Conservation (phyloP, 208 protist species). For the Crithidia mellificae region DNA sequence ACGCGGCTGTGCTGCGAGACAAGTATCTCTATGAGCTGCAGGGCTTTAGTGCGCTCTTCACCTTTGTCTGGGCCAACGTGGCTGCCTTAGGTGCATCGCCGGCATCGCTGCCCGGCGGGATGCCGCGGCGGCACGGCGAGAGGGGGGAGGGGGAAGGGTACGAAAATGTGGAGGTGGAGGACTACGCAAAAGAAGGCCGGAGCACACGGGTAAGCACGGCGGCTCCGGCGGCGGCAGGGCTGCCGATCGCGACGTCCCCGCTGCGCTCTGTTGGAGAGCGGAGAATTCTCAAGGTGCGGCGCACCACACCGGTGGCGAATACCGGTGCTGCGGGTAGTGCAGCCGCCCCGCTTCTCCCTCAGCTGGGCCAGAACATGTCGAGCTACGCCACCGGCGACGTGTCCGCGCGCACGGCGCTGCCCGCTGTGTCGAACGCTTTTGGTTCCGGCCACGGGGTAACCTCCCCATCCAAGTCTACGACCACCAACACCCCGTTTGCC, state of each 20-base stretch:
- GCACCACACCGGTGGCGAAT: neutral
- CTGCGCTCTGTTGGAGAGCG: neutral
- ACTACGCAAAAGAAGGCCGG: no score
- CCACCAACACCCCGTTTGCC: neutral
- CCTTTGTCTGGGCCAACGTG: slow-evolving; percentile 53
- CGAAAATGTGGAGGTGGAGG: neutral
- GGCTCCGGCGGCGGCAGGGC: neutral
- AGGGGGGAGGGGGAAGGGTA: neutral
- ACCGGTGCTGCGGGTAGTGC: neutral
- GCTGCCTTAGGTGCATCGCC: no score
- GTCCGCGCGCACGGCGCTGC: neutral
- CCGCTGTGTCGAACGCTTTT: neutral
- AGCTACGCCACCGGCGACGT: neutral
- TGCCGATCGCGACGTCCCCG: neutral
- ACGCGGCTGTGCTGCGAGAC: slow-evolving; percentile 23
- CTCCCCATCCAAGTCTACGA: neutral
- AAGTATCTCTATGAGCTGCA: slow-evolving; percentile 72
- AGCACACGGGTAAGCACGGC: neutral
- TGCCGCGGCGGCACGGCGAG: neutral
- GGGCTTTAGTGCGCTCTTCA: slow-evolving; percentile 69
- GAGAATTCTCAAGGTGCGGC: neutral
- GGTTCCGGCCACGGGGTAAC: neutral
- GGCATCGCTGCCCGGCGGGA: no score
- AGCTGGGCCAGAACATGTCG: neutral
- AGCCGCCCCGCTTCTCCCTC: neutral